phyloP scores from a whole-genome alignment of 495 filamentous ascomycete genomes.

The Talaromyces wortmannii region DNA sequence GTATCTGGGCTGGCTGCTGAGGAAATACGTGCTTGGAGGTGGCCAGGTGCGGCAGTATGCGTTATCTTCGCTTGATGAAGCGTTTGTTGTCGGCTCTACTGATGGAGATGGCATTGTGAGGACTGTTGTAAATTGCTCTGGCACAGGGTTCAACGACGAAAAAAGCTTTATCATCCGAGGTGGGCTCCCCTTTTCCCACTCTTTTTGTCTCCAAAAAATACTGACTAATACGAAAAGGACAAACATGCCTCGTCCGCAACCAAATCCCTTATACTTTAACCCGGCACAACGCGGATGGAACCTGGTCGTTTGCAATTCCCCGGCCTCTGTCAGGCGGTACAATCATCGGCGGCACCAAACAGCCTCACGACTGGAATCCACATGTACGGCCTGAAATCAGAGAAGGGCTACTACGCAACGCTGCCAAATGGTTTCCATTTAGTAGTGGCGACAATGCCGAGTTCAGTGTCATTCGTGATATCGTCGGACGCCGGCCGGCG shows the following conservation, averaged over 20 bases:
- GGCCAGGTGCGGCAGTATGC: conserved; percentile 37
- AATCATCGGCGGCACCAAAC: conserved; percentile 57
- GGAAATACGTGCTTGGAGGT: conserved; percentile 43
- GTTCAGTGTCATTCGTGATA: conserved; percentile 39
- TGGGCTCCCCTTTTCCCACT: conserved; percentile 11
- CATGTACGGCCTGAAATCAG: conserved; percentile 39
- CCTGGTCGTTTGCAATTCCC: conserved; percentile 55
- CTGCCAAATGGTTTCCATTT: conserved; percentile 38
- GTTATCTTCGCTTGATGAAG: conserved; percentile 39
- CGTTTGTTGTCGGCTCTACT: conserved; percentile 24
- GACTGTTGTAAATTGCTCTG: conserved; percentile 53
- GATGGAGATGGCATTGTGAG: conserved; percentile 19
- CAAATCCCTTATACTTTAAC: conserved; percentile 43
- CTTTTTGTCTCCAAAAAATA: conserved; percentile 1
- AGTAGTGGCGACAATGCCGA: conserved; percentile 22
- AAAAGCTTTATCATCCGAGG: conserved; percentile 50
- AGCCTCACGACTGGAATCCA: conserved; percentile 48
- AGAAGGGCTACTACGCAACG: conserved; percentile 36
- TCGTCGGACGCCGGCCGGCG: conserved; percentile 36
- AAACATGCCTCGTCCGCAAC: conserved; percentile 41
- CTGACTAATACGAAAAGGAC: conserved; percentile 14
- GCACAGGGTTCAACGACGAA: conserved; percentile 44
- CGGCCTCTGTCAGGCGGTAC: conserved; percentile 53
- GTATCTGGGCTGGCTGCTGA: conserved; percentile 49
- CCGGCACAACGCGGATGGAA: conserved; percentile 49